Percentiles rank a stretch among this genome's conserved stretches.
Evolutionary conservation across 2,329 filamentous ascomycete genomes (phyloP).

Genomic region (Hansfordia pulvinata): DNA sequence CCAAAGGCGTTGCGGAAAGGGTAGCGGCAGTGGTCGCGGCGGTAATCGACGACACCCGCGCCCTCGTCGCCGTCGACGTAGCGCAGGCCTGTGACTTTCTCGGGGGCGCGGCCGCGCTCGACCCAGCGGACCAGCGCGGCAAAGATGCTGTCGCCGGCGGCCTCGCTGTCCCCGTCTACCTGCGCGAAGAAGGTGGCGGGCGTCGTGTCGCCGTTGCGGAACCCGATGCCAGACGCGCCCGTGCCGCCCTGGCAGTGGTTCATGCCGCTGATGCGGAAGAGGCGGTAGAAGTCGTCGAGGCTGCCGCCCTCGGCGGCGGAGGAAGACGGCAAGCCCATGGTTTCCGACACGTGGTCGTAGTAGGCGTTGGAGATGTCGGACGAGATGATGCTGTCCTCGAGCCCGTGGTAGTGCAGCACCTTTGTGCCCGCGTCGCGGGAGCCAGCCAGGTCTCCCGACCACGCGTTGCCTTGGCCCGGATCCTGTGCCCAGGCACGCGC

Average conservation of each 20-base stretch:
- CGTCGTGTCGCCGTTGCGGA: background rate
- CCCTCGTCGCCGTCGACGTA: constrained; percentile 3
- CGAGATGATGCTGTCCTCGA: constrained; percentile 23
- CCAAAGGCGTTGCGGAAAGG: background rate
- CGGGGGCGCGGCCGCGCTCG: constrained; percentile 18
- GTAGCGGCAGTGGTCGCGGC: constrained; percentile 1
- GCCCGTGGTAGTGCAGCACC: constrained; percentile 26
- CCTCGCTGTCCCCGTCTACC: no score
- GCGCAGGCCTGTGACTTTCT: constrained; percentile 8
- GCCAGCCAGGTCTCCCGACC: constrained; percentile 18
- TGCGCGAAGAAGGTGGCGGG: constrained; percentile 2
- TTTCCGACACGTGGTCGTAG: constrained; percentile 26
- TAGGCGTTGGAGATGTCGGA: constrained; percentile 27
- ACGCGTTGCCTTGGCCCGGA: constrained; percentile 10
- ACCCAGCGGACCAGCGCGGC: constrained; percentile 25
- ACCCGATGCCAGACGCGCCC: constrained; percentile 13
- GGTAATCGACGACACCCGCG: background rate
- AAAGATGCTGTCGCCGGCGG: no score
- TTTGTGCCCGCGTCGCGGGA: constrained; percentile 22
- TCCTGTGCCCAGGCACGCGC: constrained; percentile 12
- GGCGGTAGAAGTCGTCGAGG: constrained; percentile 12
- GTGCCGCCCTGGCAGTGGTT: constrained; percentile 27
- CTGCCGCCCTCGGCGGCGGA: constrained; percentile 17
- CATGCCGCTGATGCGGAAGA: constrained; percentile 34
- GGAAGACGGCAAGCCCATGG: constrained; percentile 17